Evolutionary conservation across 306 rosid genomes (phyloP).

Genomic region (Corylus heterophylla): DNA sequence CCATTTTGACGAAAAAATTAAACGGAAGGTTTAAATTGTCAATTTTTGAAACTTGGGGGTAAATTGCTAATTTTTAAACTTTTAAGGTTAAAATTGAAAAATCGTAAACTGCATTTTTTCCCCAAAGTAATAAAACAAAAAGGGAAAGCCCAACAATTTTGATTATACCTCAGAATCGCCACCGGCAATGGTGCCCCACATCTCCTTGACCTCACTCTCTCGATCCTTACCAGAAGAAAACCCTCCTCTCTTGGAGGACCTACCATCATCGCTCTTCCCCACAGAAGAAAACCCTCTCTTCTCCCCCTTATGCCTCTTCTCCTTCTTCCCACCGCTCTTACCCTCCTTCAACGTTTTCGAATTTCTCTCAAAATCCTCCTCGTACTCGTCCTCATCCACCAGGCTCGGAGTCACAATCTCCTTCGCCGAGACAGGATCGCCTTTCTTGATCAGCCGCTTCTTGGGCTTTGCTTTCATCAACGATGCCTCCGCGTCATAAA

Average conservation of each 20-base stretch:
- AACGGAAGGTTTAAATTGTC: too few relatives aligned
- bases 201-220: slow-evolving; percentile 90
- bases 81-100: too few relatives aligned
- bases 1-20: too few relatives aligned
- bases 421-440: slow-evolving; percentile 39
- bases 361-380: slow-evolving; percentile 39
- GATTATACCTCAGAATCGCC: slow-evolving; percentile 79
- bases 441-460: slow-evolving; percentile 85
- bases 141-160: neutral
- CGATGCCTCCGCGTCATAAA: slow-evolving; percentile 54
- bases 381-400: slow-evolving; percentile 30
- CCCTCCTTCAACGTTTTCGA: slow-evolving; percentile 51
- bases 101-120: too few relatives aligned
- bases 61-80: too few relatives aligned
- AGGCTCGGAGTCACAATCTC: slow-evolving; percentile 52
- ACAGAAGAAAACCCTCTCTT: slow-evolving; percentile 46
- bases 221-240: slow-evolving; percentile 70
- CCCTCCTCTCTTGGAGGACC: slow-evolving; percentile 53
- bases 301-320: slow-evolving; percentile 74
- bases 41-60: too few relatives aligned
- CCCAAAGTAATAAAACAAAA: neutral
- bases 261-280: slow-evolving; percentile 51
- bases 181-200: slow-evolving; percentile 95
- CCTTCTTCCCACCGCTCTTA: slow-evolving; percentile 61
- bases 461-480: slow-evolving; percentile 63